phyloP scores from a whole-genome alignment of 345 rosid species.

The Melaleuca quinquenervia region DNA sequence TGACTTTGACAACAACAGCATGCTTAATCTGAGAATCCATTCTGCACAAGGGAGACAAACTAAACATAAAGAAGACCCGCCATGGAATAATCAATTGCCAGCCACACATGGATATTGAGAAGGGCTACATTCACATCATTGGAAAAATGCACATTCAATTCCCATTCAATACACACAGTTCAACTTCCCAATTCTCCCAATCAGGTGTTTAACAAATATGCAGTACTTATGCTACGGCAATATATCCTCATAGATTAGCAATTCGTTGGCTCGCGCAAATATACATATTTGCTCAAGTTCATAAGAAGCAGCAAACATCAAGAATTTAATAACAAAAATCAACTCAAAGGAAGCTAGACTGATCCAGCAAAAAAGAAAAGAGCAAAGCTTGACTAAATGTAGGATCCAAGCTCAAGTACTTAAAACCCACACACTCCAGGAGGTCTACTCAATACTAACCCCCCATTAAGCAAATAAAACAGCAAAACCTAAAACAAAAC shows the following conservation, averaged over 20 bases:
- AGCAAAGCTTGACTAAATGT: not conserved
- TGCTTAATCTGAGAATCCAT: conserved; percentile 74
- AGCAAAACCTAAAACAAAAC: not conserved
- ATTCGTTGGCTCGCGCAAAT: not conserved
- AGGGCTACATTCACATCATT: not conserved
- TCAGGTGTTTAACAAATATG: not conserved
- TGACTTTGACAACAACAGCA: conserved; percentile 67
- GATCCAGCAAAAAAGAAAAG: not conserved
- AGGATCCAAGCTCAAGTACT: not conserved
- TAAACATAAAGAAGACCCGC: too few species aligned
- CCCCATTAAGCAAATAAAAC: not conserved
- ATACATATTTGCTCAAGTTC: not conserved
- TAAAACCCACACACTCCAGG: not conserved
- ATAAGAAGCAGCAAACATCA: not conserved
- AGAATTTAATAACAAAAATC: not conserved
- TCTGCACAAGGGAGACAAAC: conserved; percentile 8
- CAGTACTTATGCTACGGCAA: not conserved
- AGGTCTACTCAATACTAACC: not conserved
- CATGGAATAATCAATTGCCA: not conserved
- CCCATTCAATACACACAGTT: not conserved
- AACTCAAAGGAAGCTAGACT: not conserved
- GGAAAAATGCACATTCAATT: not conserved
- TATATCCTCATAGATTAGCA: not conserved
- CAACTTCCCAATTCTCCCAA: not conserved
- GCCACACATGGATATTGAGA: not conserved